Conservation (phyloP, 805 yeast species). For the Metschnikowia matae region DNA sequence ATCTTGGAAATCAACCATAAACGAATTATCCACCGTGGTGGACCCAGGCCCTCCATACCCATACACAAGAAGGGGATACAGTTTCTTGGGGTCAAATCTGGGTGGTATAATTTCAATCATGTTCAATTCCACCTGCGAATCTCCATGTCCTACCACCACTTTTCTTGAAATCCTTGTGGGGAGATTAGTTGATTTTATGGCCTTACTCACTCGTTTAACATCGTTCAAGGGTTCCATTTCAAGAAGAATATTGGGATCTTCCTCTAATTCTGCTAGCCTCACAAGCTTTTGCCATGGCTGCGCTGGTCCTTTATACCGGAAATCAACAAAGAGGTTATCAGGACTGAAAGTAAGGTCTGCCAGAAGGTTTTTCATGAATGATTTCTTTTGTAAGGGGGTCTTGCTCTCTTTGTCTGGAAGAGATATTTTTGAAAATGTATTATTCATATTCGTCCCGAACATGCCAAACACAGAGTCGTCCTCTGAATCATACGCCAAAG, state of each 20-base stretch:
- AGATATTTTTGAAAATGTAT: conserved; percentile 8
- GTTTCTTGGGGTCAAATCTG: conserved; percentile 39
- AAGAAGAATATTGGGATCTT: conserved; percentile 8
- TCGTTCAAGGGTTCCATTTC: conserved; percentile 17
- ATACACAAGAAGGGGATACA: conserved; percentile 63
- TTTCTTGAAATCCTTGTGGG: conserved; percentile 47
- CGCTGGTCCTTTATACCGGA: conserved; percentile 20
- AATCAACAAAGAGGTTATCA: conserved; percentile 21
- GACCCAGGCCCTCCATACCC: conserved; percentile 85
- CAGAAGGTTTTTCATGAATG: not conserved
- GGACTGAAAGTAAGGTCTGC: conserved; percentile 17
- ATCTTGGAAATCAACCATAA: conserved; percentile 53
- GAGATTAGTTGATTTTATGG: conserved; percentile 36
- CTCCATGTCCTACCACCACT: conserved; percentile 26
- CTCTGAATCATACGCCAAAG: conserved; percentile 15
- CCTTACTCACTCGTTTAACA: conserved; percentile 12
- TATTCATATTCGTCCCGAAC: conserved; percentile 14
- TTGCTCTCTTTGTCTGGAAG: not conserved
- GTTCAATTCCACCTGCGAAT: conserved; percentile 39
- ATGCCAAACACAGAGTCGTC: conserved; percentile 18
- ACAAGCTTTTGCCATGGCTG: conserved; percentile 25
- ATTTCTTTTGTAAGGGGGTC: not conserved
- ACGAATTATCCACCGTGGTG: conserved; percentile 48
- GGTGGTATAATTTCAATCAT: conserved; percentile 63
- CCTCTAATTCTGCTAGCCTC: conserved; percentile 18